Evolutionary conservation across 2,329 filamentous ascomycete species (phyloP).

Genomic region (Diatrype stigma): DNA sequence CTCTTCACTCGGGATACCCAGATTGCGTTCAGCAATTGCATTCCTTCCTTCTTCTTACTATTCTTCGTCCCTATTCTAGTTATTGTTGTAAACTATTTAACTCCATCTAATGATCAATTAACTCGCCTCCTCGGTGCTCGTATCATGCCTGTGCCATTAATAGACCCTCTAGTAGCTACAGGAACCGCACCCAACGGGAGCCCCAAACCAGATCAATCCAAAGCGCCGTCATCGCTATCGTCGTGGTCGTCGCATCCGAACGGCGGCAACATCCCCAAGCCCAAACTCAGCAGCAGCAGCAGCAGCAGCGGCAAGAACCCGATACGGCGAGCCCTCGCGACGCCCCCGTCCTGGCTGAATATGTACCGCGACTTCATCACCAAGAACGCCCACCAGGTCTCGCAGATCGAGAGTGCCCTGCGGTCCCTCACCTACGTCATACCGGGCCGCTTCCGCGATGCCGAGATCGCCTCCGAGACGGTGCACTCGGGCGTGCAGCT

Average conservation of each 20-base stretch:
- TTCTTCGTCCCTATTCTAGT: too few relatives aligned
- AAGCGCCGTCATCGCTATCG: not conserved
- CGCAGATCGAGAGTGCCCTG: conserved; percentile 90
- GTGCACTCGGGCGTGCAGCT: conserved; percentile 86
- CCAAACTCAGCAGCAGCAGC: not conserved
- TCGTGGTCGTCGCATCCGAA: not conserved
- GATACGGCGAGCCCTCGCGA: conserved; percentile 45
- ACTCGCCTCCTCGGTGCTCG: not conserved
- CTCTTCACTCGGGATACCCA: too few relatives aligned
- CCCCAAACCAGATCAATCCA: not conserved
- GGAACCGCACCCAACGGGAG: not conserved
- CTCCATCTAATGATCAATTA: not conserved
- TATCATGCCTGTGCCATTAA: not conserved
- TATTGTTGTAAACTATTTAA: not conserved
- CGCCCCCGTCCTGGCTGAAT: conserved; percentile 62
- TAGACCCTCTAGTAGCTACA: not conserved
- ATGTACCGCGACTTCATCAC: conserved; percentile 88
- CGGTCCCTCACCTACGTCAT: conserved; percentile 95
- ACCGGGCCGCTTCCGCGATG: conserved; percentile 84
- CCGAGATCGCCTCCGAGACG: conserved; percentile 91
- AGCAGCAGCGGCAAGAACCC: conserved; percentile 14
- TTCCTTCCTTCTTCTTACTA: not conserved
- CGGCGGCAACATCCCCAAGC: not conserved
- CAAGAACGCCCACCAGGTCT: conserved; percentile 89
- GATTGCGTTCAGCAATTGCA: too few relatives aligned